Percentiles rank a stretch among this genome's conserved stretches.
phyloP scores from a whole-genome alignment of 1,284 basidiomycete genomes.

The Irpex rosettiformis region DNA sequence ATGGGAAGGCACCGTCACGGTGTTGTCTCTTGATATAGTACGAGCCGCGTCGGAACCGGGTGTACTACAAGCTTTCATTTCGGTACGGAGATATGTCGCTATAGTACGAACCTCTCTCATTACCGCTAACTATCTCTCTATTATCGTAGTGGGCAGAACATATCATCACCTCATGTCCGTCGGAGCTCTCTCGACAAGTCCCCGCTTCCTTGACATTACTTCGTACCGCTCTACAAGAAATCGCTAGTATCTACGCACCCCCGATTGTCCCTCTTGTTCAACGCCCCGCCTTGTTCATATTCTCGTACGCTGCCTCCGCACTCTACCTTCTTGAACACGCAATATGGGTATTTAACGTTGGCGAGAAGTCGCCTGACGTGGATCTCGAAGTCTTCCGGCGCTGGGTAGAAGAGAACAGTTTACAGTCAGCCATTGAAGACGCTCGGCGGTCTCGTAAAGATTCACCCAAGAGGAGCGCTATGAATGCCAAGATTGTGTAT shows the following conservation, averaged over 20 bases:
- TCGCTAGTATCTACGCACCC: conserved; percentile 33
- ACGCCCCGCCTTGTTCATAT: conserved; percentile 53
- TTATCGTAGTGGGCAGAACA: conserved; percentile 48
- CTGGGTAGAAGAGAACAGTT: conserved; percentile 55
- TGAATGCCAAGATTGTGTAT: conserved; percentile 35
- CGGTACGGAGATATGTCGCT: conserved; percentile 26
- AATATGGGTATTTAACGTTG: conserved; percentile 45
- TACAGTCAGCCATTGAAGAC: conserved; percentile 38
- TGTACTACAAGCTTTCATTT: conserved; percentile 35
- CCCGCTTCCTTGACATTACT: conserved; percentile 30
- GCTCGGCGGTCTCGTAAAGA: conserved; percentile 33
- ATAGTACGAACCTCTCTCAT: background rate
- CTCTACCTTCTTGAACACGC: conserved; percentile 64
- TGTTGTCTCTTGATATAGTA: conserved; percentile 66
- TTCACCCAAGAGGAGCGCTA: conserved; percentile 27
- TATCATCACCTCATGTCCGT: conserved; percentile 41
- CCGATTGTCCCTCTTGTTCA: conserved; percentile 44
- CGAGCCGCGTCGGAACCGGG: conserved; percentile 43
- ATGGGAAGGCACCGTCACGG: conserved; percentile 77
- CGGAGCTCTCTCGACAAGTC: conserved; percentile 26
- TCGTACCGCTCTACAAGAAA: conserved; percentile 32
- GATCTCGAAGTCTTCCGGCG: conserved; percentile 53
- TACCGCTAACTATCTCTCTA: conserved; percentile 3
- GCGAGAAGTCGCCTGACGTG: conserved; percentile 29
- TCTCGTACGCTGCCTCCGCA: conserved; percentile 49